Conservation (phyloP, 257 asterid species). For the Pogostemon cablin region DNA sequence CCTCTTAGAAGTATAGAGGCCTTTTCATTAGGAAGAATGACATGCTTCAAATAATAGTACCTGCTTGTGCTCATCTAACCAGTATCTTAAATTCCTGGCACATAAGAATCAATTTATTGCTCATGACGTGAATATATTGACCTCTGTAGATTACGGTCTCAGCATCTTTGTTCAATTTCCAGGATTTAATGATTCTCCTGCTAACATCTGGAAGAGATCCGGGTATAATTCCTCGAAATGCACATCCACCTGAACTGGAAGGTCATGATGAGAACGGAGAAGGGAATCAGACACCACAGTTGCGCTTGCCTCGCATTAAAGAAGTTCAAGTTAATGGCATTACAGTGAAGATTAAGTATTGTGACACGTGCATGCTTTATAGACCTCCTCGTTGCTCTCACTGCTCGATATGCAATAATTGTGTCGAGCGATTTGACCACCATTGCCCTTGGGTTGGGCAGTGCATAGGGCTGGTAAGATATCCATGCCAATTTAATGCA, state of each 20-base stretch:
- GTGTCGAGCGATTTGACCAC: slow-evolving; percentile 91
- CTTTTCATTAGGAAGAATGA: too few species aligned
- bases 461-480: slow-evolving; percentile 88
- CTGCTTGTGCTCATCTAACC: too few species aligned
- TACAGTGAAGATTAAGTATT: slow-evolving; percentile 82
- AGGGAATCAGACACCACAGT: slow-evolving; percentile 87
- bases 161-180: slow-evolving; percentile 26
- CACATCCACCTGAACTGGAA: slow-evolving; percentile 95
- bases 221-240: slow-evolving; percentile 88
- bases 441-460: slow-evolving; percentile 99
- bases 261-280: slow-evolving; percentile 66
- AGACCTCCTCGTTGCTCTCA: slow-evolving; percentile 98
- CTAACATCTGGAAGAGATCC: slow-evolving; percentile 98
- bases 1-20: too few species aligned
- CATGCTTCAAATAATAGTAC: too few species aligned
- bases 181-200: slow-evolving; percentile 85
- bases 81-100: background rate
- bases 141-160: background rate
- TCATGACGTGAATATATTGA: background rate
- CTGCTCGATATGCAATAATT: slow-evolving; percentile 45
- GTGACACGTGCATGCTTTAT: slow-evolving; percentile 98
- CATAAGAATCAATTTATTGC: background rate
- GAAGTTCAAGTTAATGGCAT: slow-evolving; percentile 88
- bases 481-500: background rate
- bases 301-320: slow-evolving; percentile 83